Evolutionary conservation across 2,329 filamentous ascomycete species (phyloP), one percentile per base, ranked within the genome.

Genomic region (Mycosphaerella sp.): DNA sequence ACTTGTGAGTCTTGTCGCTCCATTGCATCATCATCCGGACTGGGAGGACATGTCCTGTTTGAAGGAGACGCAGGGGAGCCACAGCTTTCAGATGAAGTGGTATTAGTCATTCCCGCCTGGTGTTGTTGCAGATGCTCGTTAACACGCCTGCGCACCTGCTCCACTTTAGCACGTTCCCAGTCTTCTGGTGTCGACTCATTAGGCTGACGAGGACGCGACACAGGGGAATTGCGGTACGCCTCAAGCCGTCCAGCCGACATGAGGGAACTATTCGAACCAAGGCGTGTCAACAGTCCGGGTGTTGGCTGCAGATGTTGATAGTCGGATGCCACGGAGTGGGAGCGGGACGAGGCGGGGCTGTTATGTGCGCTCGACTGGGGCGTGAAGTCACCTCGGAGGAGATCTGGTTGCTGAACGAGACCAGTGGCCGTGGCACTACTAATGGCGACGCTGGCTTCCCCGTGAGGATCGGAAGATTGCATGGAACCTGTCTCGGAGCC

Each of bases 351-450:
- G 4, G 55, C 44, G 2, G 54, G 56, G 47, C 65, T 68, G 45
- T 59, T 61, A 36, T 56, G 54, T 17, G 47, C 50, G 45, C 49
- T 56, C 13, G 53, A 53, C 28, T 49, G 49, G 17, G 49, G 55
- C 9, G 54, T 55, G 34, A 32, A 39, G 28, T 58, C 56, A 6
- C 73, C 69, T 35, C 69, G 69, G 67, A 75, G 58, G 64, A 74
- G 53, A 60, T 76, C 58, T 65, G 79, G 66, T 66, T 71, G 61
- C 74, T 81, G 59, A 75, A 75, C 66, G 65, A 81, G 51, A 13
- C 85, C 86, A 3, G 82, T 76, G 1, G 79, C 85, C 17, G 78
- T 71, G 1, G 81, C 75, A 3, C 76, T 80, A 64, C 78, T 86
- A 21, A 88, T 61, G 3, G 79, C 80, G 2, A 89, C 75, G 56